These are phyloP conservation scores for Zygosaccharomyces kombuchaensis DNA, from an alignment of 805 yeast genomes.

Conservation along the genomic window DNA sequence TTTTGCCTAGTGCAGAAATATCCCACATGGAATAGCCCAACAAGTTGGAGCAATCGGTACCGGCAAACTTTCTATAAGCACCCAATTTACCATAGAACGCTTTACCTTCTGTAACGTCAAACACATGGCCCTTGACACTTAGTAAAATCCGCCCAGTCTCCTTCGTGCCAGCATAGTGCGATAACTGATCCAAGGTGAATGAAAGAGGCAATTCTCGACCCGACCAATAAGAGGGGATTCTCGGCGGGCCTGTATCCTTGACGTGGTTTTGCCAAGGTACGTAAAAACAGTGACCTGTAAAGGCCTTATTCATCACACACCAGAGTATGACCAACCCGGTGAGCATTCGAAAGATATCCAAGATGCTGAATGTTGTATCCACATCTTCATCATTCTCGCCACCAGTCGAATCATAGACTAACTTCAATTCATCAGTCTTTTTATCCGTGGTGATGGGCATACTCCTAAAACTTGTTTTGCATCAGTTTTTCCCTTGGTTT, in stretches of 20 bases:
- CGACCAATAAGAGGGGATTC: slow-evolving; percentile 18
- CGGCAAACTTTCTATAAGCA: slow-evolving; percentile 23
- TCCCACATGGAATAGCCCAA: slow-evolving; percentile 22
- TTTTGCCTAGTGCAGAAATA: slow-evolving; percentile 14
- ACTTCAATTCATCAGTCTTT: slow-evolving; percentile 8
- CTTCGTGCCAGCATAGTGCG: slow-evolving; percentile 9
- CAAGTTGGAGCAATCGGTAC: slow-evolving; percentile 24
- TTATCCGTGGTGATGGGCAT: background rate
- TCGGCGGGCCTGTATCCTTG: background rate
- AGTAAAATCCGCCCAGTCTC: slow-evolving; percentile 14
- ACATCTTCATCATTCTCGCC: slow-evolving; percentile 7
- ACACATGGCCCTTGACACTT: slow-evolving; percentile 23
- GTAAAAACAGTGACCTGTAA: slow-evolving; percentile 12
- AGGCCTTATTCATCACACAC: slow-evolving; percentile 9
- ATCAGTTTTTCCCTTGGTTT: background rate
- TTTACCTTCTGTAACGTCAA: slow-evolving; percentile 23
- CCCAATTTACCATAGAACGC: slow-evolving; percentile 27
- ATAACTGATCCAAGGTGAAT: slow-evolving; percentile 13
- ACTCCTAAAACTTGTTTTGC: too few relatives aligned
- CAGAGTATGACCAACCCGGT: slow-evolving; percentile 14
- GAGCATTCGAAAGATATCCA: slow-evolving; percentile 20
- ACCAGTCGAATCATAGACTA: background rate
- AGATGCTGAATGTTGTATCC: slow-evolving; percentile 11
- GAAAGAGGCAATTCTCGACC: slow-evolving; percentile 9
- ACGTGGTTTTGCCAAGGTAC: background rate